phyloP scores from a whole-genome alignment of 768 basidiomycete genomes.

The Amanita inopinata region DNA sequence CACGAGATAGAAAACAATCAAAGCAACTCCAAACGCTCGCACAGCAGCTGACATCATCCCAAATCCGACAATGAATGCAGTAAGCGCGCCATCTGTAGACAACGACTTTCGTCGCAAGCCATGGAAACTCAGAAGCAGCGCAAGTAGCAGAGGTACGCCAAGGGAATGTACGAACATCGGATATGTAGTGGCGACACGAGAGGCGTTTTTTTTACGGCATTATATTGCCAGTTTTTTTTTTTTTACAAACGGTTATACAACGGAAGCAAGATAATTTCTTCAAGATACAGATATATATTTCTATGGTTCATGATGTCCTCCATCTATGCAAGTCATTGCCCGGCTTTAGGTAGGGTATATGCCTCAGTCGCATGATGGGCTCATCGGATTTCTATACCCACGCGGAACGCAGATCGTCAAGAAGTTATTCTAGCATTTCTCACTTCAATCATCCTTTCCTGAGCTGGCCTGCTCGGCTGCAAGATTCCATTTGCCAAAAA shows the following conservation, averaged over 20 bases:
- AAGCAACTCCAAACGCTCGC: conserved; percentile 50
- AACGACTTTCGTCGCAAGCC: conserved; percentile 70
- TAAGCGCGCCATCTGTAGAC: conserved; percentile 63
- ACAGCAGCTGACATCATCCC: conserved; percentile 59
- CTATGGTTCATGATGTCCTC: too few relatives aligned
- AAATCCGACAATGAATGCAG: conserved; percentile 73
- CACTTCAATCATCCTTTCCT: not conserved
- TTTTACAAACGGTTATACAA: too few relatives aligned
- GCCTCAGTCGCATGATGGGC: too few relatives aligned
- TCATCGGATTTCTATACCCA: too few relatives aligned
- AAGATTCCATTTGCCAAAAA: conserved; percentile 42
- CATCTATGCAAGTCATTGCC: too few relatives aligned
- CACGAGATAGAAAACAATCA: conserved; percentile 71
- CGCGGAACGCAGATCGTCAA: too few relatives aligned
- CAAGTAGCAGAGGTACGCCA: conserved; percentile 33
- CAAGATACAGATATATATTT: too few relatives aligned
- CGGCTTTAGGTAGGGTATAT: too few relatives aligned
- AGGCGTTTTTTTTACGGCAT: not conserved
- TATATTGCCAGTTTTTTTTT: not conserved
- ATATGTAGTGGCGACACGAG: not conserved
- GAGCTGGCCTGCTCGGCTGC: not conserved
- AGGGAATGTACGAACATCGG: conserved; percentile 12
- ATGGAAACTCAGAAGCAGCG: conserved; percentile 50
- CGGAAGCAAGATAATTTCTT: too few relatives aligned
- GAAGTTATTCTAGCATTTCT: too few relatives aligned